Conservation (phyloP, 768 basidiomycete genomes). For the Hypholoma fasciculare region DNA sequence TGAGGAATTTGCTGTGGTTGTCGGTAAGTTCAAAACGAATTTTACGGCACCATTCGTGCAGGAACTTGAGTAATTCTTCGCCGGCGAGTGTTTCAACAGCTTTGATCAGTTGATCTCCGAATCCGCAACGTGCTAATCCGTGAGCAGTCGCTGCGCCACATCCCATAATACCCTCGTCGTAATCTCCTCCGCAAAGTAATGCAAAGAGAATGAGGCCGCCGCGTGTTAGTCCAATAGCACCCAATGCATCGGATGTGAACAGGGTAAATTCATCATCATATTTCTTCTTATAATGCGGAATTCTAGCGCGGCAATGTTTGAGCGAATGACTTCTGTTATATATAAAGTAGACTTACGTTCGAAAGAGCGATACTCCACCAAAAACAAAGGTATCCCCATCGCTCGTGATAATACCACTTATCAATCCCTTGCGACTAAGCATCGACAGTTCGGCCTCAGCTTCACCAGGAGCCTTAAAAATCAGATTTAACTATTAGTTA, state of each 20-base stretch:
- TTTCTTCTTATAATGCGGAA: neutral
- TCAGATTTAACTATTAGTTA: no score
- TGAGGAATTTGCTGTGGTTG: neutral
- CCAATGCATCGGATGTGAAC: neutral
- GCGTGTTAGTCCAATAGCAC: neutral
- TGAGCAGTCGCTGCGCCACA: slow-evolving; percentile 57
- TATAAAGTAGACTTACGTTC: neutral
- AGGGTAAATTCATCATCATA: neutral
- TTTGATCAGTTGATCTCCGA: slow-evolving; percentile 47
- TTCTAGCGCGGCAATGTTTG: neutral
- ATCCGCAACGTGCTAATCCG: slow-evolving; percentile 58
- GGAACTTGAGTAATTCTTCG: neutral
- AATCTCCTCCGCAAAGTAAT: slow-evolving; percentile 69
- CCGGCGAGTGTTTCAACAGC: neutral
- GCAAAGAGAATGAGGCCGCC: slow-evolving; percentile 51
- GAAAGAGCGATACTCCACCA: slow-evolving; percentile 13
- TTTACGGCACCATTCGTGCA: neutral
- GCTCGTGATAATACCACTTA: slow-evolving; percentile 13
- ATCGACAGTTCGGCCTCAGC: slow-evolving; percentile 15
- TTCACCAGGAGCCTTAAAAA: slow-evolving; percentile 17
- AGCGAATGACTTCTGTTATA: no score
- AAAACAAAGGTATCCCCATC: slow-evolving; percentile 20
- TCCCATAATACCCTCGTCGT: slow-evolving; percentile 47
- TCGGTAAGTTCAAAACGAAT: neutral
- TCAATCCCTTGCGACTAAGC: slow-evolving; percentile 5